Evolutionary conservation across 2,329 filamentous ascomycete species (phyloP).

Genomic region (Clonostachys solani): DNA sequence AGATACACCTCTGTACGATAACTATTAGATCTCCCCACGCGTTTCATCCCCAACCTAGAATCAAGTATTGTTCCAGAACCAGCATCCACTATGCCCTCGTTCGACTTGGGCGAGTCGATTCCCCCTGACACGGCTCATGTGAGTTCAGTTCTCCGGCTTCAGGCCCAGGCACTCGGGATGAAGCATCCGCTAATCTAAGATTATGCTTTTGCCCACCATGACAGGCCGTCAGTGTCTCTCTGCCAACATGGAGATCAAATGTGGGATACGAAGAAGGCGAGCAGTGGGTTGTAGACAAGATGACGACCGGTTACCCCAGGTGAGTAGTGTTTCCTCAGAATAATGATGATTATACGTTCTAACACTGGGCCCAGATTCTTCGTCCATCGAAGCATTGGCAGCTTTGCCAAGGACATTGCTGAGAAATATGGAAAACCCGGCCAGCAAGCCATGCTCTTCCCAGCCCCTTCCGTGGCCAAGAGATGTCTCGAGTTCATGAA

Average conservation of each 20-base stretch:
- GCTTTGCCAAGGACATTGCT: constrained; percentile 66
- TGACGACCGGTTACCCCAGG: constrained; percentile 91
- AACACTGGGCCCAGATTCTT: constrained; percentile 63
- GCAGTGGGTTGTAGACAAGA: constrained; percentile 75
- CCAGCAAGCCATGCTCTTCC: constrained; percentile 78
- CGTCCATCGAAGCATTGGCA: constrained; percentile 77
- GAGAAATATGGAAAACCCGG: constrained; percentile 56
- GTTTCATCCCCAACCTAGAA: too few relatives aligned
- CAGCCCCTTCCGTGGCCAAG: constrained; percentile 63
- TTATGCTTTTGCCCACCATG: background rate
- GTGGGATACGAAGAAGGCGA: constrained; percentile 93
- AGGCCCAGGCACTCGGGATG: background rate
- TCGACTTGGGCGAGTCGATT: constrained; percentile 65
- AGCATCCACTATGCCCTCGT: constrained; percentile 32
- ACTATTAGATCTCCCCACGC: too few relatives aligned
- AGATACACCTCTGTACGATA: background rate
- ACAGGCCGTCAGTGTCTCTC: constrained; percentile 90
- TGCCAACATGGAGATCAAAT: constrained; percentile 90
- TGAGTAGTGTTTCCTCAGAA: constrained; percentile 25
- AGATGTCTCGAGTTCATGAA: constrained; percentile 73
- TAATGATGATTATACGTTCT: background rate
- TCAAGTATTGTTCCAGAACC: too few relatives aligned
- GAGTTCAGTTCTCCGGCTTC: constrained; percentile 26
- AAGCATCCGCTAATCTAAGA: background rate
- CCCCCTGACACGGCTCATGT: constrained; percentile 77